Conservation (phyloP, 345 rosid species). For the Cardiospermum halicacabum region DNA sequence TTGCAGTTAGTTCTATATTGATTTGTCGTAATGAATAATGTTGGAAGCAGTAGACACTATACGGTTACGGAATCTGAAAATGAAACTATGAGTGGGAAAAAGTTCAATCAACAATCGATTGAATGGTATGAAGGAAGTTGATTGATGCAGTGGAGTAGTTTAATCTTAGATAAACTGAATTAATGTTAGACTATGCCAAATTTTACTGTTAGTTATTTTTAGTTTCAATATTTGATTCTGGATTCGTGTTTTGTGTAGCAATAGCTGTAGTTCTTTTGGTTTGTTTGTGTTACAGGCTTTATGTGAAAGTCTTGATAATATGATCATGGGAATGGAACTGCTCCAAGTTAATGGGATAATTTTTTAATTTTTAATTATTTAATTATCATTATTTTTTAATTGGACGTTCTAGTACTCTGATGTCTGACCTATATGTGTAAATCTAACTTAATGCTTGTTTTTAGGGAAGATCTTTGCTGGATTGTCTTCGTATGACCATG, state of each 20-base stretch:
- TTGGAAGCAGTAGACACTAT: no score
- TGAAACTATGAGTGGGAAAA: not conserved
- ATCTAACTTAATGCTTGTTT: constrained; percentile 39
- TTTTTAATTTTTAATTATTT: no score
- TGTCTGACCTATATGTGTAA: not conserved
- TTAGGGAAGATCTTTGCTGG: constrained; percentile 70
- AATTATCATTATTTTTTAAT: no score
- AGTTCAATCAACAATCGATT: not conserved
- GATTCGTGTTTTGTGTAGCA: not conserved
- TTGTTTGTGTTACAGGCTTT: not conserved
- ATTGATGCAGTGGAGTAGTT: not conserved
- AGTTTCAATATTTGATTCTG: not conserved
- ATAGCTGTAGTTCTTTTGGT: not conserved
- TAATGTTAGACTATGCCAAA: not conserved
- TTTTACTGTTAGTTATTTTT: not conserved
- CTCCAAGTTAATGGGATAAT: not conserved
- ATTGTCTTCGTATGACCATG: constrained; percentile 57
- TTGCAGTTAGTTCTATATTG: no score
- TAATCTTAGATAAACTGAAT: not conserved
- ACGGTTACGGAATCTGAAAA: not conserved
- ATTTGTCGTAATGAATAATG: not conserved
- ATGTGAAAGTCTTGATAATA: not conserved
- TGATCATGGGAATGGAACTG: not conserved
- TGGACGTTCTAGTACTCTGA: not conserved
- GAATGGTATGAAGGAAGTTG: not conserved